Percentiles rank a stretch among this genome's conserved stretches.
Evolutionary conservation across 2,329 filamentous ascomycete genomes (phyloP).

Genomic region (Hypoxylon sp.): DNA sequence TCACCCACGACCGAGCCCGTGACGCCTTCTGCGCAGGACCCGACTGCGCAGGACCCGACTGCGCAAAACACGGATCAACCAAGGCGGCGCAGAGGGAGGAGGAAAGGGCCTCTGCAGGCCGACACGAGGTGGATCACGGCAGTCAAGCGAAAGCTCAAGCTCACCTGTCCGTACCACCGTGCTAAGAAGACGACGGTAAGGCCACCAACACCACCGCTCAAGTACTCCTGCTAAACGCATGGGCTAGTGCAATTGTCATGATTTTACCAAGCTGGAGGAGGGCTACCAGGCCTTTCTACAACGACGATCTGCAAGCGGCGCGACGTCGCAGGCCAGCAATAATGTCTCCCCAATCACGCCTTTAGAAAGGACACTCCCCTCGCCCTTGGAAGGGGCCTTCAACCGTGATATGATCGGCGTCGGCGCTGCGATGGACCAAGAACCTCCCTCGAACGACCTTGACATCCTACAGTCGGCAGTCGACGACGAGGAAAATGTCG

Average conservation of each 20-base stretch:
- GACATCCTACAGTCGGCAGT: constrained; percentile 18
- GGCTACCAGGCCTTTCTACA: constrained; percentile 26
- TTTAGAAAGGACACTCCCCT: constrained; percentile 23
- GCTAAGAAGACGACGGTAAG: constrained; percentile 42
- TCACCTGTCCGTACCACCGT: constrained; percentile 40
- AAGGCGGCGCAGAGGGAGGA: constrained; percentile 40
- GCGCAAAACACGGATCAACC: constrained; percentile 16
- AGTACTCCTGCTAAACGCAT: constrained; percentile 22
- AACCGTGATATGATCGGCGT: constrained; percentile 37
- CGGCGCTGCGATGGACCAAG: constrained; percentile 31
- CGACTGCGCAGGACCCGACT: constrained; percentile 6
- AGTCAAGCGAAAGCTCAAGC: constrained; percentile 43
- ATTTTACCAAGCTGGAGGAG: constrained; percentile 43
- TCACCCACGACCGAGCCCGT: constrained; percentile 35
- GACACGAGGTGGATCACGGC: constrained; percentile 41
- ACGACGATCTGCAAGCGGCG: constrained; percentile 13
- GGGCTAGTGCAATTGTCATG: constrained; percentile 44
- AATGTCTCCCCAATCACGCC: constrained; percentile 4
- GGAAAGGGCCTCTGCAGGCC: constrained; percentile 39
- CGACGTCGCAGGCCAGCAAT: constrained; percentile 17
- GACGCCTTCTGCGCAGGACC: constrained; percentile 23
- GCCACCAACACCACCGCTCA: background rate
- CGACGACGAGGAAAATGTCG: constrained; percentile 5
- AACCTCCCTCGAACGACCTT: constrained; percentile 27
- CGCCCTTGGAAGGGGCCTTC: constrained; percentile 19